phyloP scores from a whole-genome alignment of 2,329 filamentous ascomycete species.

The Arthroderma uncinatum region DNA sequence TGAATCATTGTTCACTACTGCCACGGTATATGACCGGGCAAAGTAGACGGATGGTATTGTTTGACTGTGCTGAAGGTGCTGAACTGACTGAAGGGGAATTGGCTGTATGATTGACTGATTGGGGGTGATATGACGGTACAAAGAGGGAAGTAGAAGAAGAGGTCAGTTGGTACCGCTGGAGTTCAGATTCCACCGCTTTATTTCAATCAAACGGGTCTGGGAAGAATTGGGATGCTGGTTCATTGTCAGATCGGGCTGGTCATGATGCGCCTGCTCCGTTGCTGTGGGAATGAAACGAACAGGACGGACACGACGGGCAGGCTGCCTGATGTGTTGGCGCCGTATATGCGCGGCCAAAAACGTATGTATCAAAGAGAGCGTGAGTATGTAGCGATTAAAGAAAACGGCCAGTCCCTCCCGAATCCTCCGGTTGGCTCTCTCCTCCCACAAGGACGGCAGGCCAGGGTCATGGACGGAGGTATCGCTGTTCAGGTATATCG shows the following conservation, averaged over 20 bases:
- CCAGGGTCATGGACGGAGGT: background rate
- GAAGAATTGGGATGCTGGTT: constrained; percentile 11
- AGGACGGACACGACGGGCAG: background rate
- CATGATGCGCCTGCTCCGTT: constrained; percentile 14
- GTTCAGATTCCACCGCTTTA: background rate
- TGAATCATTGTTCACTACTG: background rate
- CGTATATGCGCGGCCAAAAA: constrained; percentile 1
- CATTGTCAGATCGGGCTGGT: constrained; percentile 4
- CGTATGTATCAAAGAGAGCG: background rate
- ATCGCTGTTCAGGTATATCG: background rate
- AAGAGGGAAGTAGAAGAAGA: background rate
- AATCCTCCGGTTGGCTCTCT: background rate
- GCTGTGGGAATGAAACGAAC: constrained; percentile 2
- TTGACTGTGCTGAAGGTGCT: background rate
- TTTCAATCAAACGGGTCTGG: constrained; percentile 10
- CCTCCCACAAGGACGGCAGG: background rate
- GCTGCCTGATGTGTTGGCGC: background rate
- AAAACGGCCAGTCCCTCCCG: background rate
- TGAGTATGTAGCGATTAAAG: background rate
- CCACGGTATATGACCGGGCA: background rate
- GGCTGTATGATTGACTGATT: background rate
- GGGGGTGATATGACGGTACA: background rate
- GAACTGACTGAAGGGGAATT: background rate
- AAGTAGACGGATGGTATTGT: background rate
- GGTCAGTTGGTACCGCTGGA: background rate